phyloP scores from a whole-genome alignment of 2,329 filamentous ascomycete species.

The Aquanectria penicillioides region DNA sequence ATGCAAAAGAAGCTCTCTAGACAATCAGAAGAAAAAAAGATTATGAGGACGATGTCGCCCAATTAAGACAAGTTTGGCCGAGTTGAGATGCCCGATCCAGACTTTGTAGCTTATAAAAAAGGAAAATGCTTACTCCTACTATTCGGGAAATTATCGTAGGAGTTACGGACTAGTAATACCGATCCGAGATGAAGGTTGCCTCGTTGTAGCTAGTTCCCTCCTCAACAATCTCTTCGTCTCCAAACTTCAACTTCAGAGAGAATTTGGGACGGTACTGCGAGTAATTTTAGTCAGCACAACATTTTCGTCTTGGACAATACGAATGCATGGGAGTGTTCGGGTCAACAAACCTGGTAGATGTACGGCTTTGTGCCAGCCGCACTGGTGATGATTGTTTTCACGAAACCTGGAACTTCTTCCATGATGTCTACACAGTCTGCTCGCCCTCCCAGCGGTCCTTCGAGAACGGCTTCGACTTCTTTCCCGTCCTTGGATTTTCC shows the following conservation, averaged over 20 bases:
- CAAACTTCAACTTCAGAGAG: constrained; percentile 84
- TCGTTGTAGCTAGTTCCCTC: constrained; percentile 84
- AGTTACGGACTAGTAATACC: too few relatives aligned
- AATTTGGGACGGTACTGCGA: constrained; percentile 76
- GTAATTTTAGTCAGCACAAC: constrained; percentile 20
- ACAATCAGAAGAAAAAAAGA: too few relatives aligned
- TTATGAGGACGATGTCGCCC: too few relatives aligned
- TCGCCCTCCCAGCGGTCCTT: constrained; percentile 73
- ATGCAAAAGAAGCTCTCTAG: too few relatives aligned
- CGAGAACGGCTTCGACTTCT: constrained; percentile 73
- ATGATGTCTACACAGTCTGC: constrained; percentile 90
- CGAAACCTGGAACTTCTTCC: constrained; percentile 93
- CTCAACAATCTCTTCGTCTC: constrained; percentile 82
- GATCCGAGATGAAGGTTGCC: constrained; percentile 97
- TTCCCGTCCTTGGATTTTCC: constrained; percentile 82
- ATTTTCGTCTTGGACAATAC: constrained; percentile 11
- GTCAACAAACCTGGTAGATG: constrained; percentile 91
- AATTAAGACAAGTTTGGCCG: too few relatives aligned
- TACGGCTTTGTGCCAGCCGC: constrained; percentile 95
- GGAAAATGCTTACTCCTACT: too few relatives aligned
- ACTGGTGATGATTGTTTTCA: constrained; percentile 90
- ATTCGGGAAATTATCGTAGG: too few relatives aligned
- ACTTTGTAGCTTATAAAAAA: too few relatives aligned
- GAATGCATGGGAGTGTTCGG: neutral
- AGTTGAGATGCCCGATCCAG: too few relatives aligned